Evolutionary conservation across 306 rosid genomes (phyloP).

Genomic region (Vicia villosa): DNA sequence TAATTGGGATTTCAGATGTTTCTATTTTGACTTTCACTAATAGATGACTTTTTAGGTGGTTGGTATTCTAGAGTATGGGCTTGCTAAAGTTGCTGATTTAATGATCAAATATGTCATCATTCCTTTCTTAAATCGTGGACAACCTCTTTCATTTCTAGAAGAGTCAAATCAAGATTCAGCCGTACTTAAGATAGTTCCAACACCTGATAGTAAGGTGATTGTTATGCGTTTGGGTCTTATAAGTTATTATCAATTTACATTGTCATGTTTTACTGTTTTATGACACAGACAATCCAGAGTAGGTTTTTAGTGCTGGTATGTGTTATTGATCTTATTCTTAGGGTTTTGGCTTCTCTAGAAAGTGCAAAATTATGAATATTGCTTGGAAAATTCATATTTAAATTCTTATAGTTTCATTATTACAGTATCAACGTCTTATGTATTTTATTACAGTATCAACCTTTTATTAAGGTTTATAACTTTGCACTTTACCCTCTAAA

Average conservation of each 20-base stretch:
- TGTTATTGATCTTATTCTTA: slow-evolving; percentile 8
- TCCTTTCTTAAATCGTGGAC: slow-evolving; percentile 57
- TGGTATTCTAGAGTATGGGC: slow-evolving; percentile 87
- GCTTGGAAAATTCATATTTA: not conserved
- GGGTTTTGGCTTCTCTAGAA: not conserved
- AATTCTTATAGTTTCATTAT: not conserved
- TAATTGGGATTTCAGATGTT: not conserved
- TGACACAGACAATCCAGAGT: not conserved
- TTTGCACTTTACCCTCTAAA: slow-evolving; percentile 2
- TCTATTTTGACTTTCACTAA: slow-evolving; percentile 28
- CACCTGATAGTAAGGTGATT: slow-evolving; percentile 57
- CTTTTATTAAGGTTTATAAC: slow-evolving; percentile 7
- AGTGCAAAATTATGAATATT: not conserved
- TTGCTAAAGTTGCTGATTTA: slow-evolving; percentile 88
- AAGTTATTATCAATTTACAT: not conserved
- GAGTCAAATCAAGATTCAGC: slow-evolving; percentile 57
- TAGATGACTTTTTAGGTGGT: slow-evolving; percentile 50
- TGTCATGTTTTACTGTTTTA: not conserved
- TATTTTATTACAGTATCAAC: not conserved
- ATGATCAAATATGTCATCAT: slow-evolving; percentile 66
- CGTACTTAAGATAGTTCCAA: slow-evolving; percentile 60
- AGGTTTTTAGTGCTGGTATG: slow-evolving; percentile 5
- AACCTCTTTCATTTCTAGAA: slow-evolving; percentile 57
- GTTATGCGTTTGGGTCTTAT: slow-evolving; percentile 11
- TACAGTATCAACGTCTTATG: too few species aligned